Conservation (phyloP, 345 rosid species). For the Heritiera fomes region DNA sequence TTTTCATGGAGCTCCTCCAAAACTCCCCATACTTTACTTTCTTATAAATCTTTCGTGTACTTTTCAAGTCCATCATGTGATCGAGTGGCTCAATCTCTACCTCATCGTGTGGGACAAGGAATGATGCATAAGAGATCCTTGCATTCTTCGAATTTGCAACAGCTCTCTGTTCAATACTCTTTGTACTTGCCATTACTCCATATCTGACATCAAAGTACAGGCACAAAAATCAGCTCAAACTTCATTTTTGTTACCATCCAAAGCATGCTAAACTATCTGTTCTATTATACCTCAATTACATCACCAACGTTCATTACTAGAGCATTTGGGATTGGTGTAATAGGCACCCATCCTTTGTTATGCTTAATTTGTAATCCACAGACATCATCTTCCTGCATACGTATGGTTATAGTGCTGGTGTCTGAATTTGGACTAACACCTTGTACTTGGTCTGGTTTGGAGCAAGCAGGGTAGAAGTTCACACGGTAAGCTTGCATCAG, state of each 20-base stretch:
- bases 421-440: constrained; percentile 37
- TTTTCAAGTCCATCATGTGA: constrained; percentile 10
- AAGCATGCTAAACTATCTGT: background rate
- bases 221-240: background rate
- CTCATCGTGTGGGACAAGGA: constrained; percentile 20
- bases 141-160: constrained; percentile 20
- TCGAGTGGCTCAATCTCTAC: constrained; percentile 33
- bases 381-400: constrained; percentile 23
- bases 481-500: constrained; percentile 27
- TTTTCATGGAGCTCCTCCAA: constrained; percentile 25
- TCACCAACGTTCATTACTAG: constrained; percentile 34
- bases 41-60: constrained; percentile 18
- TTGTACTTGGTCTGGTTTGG: constrained; percentile 27
- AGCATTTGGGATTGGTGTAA: constrained; percentile 32
- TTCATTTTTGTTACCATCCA: background rate
- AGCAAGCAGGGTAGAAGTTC: constrained; percentile 34
- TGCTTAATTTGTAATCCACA: constrained; percentile 33
- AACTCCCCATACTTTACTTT: constrained; percentile 26
- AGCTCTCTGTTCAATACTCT: constrained; percentile 32
- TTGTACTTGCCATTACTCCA: constrained; percentile 34
- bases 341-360: constrained; percentile 25
- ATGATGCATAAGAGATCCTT: constrained; percentile 33
- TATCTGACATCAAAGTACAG: constrained; percentile 12
- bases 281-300: constrained; percentile 25
- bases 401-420: constrained; percentile 27